Conservation (phyloP, 2,329 filamentous ascomycete species). For the Botrytis tulipae region DNA sequence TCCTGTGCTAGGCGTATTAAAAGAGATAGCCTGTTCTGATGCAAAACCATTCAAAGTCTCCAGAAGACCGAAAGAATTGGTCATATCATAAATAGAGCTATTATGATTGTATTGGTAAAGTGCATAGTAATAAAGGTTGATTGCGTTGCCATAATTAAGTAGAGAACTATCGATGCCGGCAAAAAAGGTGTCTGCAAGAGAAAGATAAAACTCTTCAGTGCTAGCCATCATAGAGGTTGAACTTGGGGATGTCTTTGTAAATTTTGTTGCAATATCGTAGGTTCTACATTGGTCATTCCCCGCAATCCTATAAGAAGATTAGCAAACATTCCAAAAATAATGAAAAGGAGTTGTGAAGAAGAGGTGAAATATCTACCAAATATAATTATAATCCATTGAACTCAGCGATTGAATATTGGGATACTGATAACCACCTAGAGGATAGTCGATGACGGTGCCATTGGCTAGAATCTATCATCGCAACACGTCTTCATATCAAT, state of each 20-base stretch:
- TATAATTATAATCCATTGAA: slow-evolving; percentile 15
- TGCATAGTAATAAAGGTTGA: slow-evolving; percentile 60
- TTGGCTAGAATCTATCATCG: slow-evolving; percentile 53
- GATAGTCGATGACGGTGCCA: slow-evolving; percentile 59
- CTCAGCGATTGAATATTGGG: slow-evolving; percentile 44
- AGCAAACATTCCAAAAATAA: not conserved
- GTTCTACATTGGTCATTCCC: slow-evolving; percentile 31
- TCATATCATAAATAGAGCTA: slow-evolving; percentile 44
- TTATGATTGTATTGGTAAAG: slow-evolving; percentile 55
- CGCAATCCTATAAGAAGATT: slow-evolving; percentile 27
- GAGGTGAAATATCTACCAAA: not conserved
- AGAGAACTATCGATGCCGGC: slow-evolving; percentile 20
- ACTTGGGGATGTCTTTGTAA: slow-evolving; percentile 17
- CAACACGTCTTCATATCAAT: slow-evolving; percentile 1
- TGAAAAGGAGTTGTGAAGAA: not conserved
- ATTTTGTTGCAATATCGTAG: slow-evolving; percentile 24
- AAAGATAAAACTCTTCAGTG: slow-evolving; percentile 29
- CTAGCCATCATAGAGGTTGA: not conserved
- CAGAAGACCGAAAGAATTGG: slow-evolving; percentile 45
- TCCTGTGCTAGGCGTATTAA: slow-evolving; percentile 59
- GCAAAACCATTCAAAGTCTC: slow-evolving; percentile 62
- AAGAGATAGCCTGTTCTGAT: slow-evolving; percentile 60
- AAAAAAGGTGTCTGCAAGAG: slow-evolving; percentile 29
- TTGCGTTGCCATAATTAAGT: slow-evolving; percentile 45
- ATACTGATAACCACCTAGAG: slow-evolving; percentile 78